A percentile compares a stretch with the other conserved stretches of the same genome.
phyloP scores from a whole-genome alignment of 202 grass and related monocot genomes.

The Digitaria exilis region DNA sequence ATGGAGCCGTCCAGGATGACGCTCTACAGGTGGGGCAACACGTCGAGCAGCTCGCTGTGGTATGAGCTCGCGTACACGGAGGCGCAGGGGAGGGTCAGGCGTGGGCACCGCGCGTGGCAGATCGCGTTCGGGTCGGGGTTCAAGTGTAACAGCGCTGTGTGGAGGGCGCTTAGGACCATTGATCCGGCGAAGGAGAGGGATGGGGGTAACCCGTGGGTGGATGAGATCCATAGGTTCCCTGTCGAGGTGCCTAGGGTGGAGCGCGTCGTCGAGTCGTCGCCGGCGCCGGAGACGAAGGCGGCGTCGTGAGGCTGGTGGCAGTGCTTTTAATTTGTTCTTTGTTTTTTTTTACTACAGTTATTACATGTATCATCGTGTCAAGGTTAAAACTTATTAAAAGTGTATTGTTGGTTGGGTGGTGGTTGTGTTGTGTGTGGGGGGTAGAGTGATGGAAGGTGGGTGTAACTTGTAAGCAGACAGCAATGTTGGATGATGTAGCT shows the following conservation, averaged over 20 bases:
- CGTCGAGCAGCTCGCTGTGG: conserved; percentile 94
- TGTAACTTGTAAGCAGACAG: no score
- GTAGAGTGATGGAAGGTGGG: no score
- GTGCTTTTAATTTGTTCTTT: no score
- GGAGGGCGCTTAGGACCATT: conserved; percentile 62
- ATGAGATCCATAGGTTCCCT: conserved; percentile 65
- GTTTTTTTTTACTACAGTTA: no score
- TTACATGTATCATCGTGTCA: no score
- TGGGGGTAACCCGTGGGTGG: conserved; percentile 61
- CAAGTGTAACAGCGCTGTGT: conserved; percentile 95
- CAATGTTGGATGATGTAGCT: no score
- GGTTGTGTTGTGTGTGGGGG: no score
- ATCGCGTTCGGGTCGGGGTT: conserved; percentile 87
- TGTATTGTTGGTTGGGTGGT: no score
- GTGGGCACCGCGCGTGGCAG: conserved; percentile 79
- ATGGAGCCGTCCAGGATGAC: conserved; percentile 96
- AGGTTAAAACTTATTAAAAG: no score
- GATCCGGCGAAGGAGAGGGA: conserved; percentile 51
- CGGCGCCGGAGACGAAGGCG: neutral
- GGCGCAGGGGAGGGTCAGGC: conserved; percentile 61
- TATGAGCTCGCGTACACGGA: conserved; percentile 90
- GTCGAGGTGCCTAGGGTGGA: conserved; percentile 87
- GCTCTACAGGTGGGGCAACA: conserved; percentile 82
- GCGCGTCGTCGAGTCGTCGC: conserved; percentile 12
- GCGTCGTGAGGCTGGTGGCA: no score